Evolutionary conservation across 257 asterid species (phyloP), one percentile per base, ranked within the genome.

Genomic region (Fraxinus quadrangulata): DNA sequence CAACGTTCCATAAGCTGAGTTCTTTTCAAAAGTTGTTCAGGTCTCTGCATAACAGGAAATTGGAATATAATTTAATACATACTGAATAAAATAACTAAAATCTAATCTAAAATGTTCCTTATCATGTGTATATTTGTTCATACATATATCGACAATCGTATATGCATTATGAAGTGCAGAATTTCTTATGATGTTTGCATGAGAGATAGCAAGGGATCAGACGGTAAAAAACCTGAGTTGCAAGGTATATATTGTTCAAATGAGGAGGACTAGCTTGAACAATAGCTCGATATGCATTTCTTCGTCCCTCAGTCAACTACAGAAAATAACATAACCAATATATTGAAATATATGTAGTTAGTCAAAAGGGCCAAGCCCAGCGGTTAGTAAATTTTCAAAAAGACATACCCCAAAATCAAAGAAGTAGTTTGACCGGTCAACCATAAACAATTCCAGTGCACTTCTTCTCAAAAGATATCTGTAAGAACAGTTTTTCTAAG

Each of bases 1-100:
- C 99, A 95, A 49, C 98, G 98, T 78, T 93, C 99, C 97, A 88
- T 95, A 72, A 95, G 99, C 84, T 95, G 99, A 84, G 96, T 90
- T 87, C 99, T 90, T 84, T 91, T 90, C 70, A 95, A 82, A 83
- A 95, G 98, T 82, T 91, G 98, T 31, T 90, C 99, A 56, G 99
- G 99, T 85, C 99, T 95, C 99, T 93, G 88, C 88, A 85, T 73
- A 71, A 85, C 67, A 83, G 70, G 78, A 82, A 54, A 87, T 54
- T 80, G 71, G 7, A 67, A 61, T 45, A 77, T 67, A 68, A 71
- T 75, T 11, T 68, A 75, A 77, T 77, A 78, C 73, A 54, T 68
- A 59, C 70, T 51, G 79, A 30, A 76, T 40, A 39, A 59, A 51
- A 79, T 49, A 73, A 79, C 67, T 49, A 74, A 66, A 80, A 36